These are phyloP conservation scores for Zygoascus biomembranicola DNA, from an alignment of 805 yeast species.

Conservation along the genomic window DNA sequence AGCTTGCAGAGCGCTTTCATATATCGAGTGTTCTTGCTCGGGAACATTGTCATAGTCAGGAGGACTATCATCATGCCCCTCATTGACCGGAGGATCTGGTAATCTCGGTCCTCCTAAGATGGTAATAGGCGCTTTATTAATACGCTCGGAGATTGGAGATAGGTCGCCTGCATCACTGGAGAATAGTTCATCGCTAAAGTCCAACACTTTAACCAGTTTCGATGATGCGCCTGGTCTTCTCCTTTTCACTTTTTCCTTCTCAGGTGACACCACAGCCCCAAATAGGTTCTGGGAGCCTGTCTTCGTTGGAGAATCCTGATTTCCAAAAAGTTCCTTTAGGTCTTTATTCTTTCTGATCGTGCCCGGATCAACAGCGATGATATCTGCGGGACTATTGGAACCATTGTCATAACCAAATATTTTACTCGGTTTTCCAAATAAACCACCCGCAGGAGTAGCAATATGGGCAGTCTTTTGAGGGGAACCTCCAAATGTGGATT, in stretches of 20 bases:
- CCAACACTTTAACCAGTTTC: neutral
- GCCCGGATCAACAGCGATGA: neutral
- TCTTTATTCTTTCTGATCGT: neutral
- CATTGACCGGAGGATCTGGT: too few species aligned
- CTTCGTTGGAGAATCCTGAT: neutral
- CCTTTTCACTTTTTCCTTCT: neutral
- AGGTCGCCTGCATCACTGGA: neutral
- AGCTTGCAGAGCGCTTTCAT: too few species aligned
- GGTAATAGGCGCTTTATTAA: too few species aligned
- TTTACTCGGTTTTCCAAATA: neutral
- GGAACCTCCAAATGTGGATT: neutral
- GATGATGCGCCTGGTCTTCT: neutral
- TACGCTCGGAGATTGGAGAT: neutral
- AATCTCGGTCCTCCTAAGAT: too few species aligned
- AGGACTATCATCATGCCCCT: too few species aligned
- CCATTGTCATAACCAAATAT: neutral
- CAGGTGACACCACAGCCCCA: too few species aligned
- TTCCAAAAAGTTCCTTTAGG: neutral
- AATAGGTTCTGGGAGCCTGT: neutral
- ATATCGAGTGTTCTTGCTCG: too few species aligned
- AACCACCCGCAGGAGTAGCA: neutral
- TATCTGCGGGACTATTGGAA: neutral
- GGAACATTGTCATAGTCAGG: too few species aligned
- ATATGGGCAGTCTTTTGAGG: neutral
- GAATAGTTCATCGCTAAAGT: neutral